phyloP scores from a whole-genome alignment of 768 basidiomycete genomes.

The Leccinum arenicola region DNA sequence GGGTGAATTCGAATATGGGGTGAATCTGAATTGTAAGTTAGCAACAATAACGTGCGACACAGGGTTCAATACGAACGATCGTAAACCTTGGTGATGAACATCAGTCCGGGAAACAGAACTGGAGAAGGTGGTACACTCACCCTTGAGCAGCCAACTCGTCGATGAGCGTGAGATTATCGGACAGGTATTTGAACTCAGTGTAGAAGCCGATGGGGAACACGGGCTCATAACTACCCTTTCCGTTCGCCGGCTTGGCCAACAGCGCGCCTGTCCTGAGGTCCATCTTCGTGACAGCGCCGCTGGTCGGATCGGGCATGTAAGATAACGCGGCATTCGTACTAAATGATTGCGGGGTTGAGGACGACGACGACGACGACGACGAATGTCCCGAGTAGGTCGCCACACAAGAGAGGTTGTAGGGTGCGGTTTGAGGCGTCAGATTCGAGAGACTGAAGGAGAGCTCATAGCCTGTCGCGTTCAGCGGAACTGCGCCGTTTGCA shows the following conservation, averaged over 20 bases:
- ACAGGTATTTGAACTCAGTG: slow-evolving; percentile 39
- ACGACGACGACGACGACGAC: slow-evolving; percentile 39
- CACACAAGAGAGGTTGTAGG: slow-evolving; percentile 31
- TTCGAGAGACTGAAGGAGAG: slow-evolving; percentile 46
- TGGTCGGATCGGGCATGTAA: slow-evolving; percentile 46
- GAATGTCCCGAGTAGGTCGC: slow-evolving; percentile 28
- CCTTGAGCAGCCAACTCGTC: slow-evolving; percentile 33
- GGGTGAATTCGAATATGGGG: slow-evolving; percentile 64
- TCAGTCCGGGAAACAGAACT: background rate
- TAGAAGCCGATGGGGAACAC: slow-evolving; percentile 46
- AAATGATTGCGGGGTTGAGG: slow-evolving; percentile 37
- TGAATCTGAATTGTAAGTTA: slow-evolving; percentile 48
- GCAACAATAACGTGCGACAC: background rate
- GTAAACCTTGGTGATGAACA: slow-evolving; percentile 8
- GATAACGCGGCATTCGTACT: slow-evolving; percentile 41
- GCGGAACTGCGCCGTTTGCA: slow-evolving; percentile 43
- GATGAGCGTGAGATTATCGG: slow-evolving; percentile 20
- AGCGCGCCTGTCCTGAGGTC: slow-evolving; percentile 57
- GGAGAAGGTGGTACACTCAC: slow-evolving; percentile 12
- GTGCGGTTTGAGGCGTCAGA: slow-evolving; percentile 38
- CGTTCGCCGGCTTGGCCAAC: slow-evolving; percentile 48
- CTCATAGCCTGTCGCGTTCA: slow-evolving; percentile 49
- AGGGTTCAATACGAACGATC: slow-evolving; percentile 29
- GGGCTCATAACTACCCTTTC: slow-evolving; percentile 46
- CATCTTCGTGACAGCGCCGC: slow-evolving; percentile 56